Conservation (phyloP, 768 basidiomycete species). For the Jaapia argillacea region DNA sequence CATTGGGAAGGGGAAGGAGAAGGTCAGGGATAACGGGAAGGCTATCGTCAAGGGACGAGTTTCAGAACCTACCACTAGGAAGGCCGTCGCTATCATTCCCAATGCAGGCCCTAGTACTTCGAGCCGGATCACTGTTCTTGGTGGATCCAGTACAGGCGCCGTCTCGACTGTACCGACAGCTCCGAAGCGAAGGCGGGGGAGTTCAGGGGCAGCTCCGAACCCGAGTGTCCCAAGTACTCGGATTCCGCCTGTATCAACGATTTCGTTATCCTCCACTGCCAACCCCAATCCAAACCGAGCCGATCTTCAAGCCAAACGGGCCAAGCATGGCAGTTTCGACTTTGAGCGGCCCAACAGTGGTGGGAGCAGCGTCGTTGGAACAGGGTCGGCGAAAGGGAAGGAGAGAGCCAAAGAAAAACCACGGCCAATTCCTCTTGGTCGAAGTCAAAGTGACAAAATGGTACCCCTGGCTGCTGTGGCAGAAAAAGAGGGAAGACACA, state of each 20-base stretch:
- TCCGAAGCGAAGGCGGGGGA: not conserved
- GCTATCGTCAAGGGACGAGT: not conserved
- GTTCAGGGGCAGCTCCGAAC: too few species aligned
- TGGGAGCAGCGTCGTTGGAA: not conserved
- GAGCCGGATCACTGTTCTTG: too few species aligned
- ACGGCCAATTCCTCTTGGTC: not conserved
- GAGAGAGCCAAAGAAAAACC: not conserved
- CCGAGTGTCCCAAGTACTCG: too few species aligned
- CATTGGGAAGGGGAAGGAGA: constrained; percentile 16
- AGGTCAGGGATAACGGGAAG: constrained; percentile 10
- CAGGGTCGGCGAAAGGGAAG: not conserved
- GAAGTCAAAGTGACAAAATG: not conserved
- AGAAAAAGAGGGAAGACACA: not conserved
- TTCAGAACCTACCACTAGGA: too few species aligned
- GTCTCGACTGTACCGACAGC: not conserved
- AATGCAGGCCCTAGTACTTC: too few species aligned
- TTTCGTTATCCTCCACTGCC: too few species aligned
- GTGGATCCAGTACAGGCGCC: not conserved
- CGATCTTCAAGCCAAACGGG: constrained; percentile 25
- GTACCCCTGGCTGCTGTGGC: not conserved
- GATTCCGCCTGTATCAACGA: too few species aligned
- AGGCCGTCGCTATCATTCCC: too few species aligned
- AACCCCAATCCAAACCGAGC: too few species aligned
- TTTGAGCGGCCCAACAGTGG: constrained; percentile 47
- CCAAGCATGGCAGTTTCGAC: constrained; percentile 67